A percentile compares a stretch with the other conserved stretches of the same genome.
These are phyloP conservation scores for Botrytis sinoallii DNA, from an alignment of 2,329 filamentous ascomycete species.

Conservation along the genomic window DNA sequence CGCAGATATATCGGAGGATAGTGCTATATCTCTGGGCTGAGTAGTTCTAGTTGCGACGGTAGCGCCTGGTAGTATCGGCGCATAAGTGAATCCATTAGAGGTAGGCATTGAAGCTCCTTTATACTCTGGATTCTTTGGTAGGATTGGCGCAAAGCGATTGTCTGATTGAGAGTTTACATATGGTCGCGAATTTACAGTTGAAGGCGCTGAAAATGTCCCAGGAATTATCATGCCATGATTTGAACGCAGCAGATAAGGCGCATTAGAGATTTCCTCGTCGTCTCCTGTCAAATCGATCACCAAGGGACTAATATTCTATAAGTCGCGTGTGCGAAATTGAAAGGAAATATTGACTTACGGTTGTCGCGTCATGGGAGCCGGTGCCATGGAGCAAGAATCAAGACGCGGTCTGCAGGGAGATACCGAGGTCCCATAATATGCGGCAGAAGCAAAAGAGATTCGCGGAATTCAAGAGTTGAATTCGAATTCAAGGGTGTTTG, in stretches of 20 bases:
- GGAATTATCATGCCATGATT: constrained; percentile 15
- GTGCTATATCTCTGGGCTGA: not conserved
- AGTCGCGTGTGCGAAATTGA: constrained; percentile 7
- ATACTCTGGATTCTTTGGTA: not conserved
- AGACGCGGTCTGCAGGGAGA: not conserved
- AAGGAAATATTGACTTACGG: constrained; percentile 7
- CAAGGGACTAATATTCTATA: not conserved
- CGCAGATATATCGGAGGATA: not conserved
- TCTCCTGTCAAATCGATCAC: constrained; percentile 16
- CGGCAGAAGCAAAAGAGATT: not conserved
- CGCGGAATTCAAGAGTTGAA: not conserved
- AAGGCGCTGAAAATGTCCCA: not conserved
- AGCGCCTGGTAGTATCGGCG: constrained; percentile 11
- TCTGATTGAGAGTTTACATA: not conserved
- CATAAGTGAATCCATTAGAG: not conserved
- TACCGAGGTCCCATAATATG: not conserved
- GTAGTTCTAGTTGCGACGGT: not conserved
- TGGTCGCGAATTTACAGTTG: not conserved
- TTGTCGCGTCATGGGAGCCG: constrained; percentile 7
- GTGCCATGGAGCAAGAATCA: not conserved
- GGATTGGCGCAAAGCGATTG: not conserved
- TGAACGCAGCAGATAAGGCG: not conserved
- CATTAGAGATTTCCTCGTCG: constrained; percentile 1
- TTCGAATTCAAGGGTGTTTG: not conserved
- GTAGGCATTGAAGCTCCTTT: not conserved